Evolutionary conservation across 345 rosid genomes (phyloP), one percentile per base, ranked within the genome.

Genomic region (Populus davidiana): DNA sequence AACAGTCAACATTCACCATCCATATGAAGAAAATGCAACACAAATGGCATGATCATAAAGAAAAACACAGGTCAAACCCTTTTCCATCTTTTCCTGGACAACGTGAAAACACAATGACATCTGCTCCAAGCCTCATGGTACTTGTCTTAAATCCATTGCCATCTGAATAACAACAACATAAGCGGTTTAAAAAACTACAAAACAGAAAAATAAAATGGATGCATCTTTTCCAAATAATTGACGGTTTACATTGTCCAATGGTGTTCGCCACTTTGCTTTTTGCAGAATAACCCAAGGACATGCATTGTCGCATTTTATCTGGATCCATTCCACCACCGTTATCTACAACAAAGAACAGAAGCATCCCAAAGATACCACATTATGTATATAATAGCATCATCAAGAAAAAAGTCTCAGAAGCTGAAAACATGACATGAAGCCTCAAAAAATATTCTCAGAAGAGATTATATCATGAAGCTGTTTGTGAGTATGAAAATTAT

Each of bases 121-220:
- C 99, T 69, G 99, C 98, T 27, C 99, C 99, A 70, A 95, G 96
- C 81, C 99, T 91, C 99, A 95, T 94, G 54, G 98, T 95, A 83
- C 99, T 95, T 16, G 99, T 95, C 90, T 94, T 94, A 80, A 94
- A 94, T 54, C 98, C 98, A 84, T 94, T 94, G 17, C 98, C 97
- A 92, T 94, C 98, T 94, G 86, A 27, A 47, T 47, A 75, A 47
- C 72, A 65, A 67, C 68, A 5, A 71, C 50, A 71, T 25, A 13
- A 16, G 67, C 18, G 16, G 18, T 20, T 69, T 59, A 25, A 44
- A 78, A 79, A 68, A 36, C 29, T 8, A 68, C 21, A 39, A 9
- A 13, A 18, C 20, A 29, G 33, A 41, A 43, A 18, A 61, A 47
- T 41, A 43, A 31, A 72, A 13, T 38, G 59, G 5, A 77, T 6